A percentile compares a stretch with the other conserved stretches of the same genome.
Evolutionary conservation across 495 filamentous ascomycete species (phyloP).

Genomic region (Saxophila tyrrhenica): DNA sequence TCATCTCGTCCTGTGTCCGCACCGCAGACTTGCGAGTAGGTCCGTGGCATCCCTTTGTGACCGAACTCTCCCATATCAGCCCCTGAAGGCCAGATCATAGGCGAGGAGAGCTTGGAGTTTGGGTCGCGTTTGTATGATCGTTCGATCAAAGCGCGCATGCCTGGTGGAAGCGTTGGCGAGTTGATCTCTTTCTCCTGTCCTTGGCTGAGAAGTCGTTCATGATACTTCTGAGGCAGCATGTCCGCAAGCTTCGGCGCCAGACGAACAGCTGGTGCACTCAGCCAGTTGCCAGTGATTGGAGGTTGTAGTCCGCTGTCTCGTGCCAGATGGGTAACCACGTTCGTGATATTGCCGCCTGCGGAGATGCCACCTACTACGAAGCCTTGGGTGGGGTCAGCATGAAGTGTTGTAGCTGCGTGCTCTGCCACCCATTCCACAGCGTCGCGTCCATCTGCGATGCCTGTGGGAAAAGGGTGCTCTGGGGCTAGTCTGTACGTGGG

Average conservation of each 20-base stretch:
- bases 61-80: background rate
- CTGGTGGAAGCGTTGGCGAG: background rate
- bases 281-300: conserved; percentile 30
- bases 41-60: conserved; percentile 24
- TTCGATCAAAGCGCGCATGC: background rate
- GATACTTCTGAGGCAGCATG: background rate
- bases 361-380: conserved; percentile 39
- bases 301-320: conserved; percentile 33
- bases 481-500: conserved; percentile 49
- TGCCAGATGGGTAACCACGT: conserved; percentile 31
- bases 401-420: conserved; percentile 27
- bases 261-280: conserved; percentile 1
- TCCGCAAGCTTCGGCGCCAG: background rate
- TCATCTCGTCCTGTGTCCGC: conserved; percentile 27
- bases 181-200: background rate
- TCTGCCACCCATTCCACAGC: conserved; percentile 36
- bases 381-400: conserved; percentile 29
- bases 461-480: conserved; percentile 36
- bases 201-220: background rate
- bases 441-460: conserved; percentile 38
- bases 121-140: background rate
- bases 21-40: conserved; percentile 30
- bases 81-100: conserved; percentile 6
- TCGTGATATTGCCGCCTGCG: conserved; percentile 36
- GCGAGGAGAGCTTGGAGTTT: background rate